phyloP scores from a whole-genome alignment of 768 basidiomycete species.

The Trametes elegans region DNA sequence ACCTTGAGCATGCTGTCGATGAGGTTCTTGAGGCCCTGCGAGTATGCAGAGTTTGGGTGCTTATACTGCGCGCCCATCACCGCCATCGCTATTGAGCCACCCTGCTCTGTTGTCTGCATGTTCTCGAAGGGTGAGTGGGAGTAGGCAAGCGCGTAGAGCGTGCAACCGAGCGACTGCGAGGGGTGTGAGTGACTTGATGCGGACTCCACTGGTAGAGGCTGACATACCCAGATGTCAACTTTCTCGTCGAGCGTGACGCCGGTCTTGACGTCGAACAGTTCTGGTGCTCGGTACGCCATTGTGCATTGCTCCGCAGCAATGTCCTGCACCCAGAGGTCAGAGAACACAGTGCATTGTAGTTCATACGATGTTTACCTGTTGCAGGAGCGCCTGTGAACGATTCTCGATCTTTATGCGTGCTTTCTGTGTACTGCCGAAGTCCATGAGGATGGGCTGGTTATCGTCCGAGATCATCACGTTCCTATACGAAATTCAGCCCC shows the following conservation, averaged over 20 bases:
- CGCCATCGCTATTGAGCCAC: slow-evolving; percentile 97
- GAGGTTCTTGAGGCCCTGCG: slow-evolving; percentile 75
- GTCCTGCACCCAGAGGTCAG: slow-evolving; percentile 46
- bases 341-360: too few relatives aligned
- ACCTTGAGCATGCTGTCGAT: slow-evolving; percentile 85
- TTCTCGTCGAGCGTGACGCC: slow-evolving; percentile 86
- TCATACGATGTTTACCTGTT: slow-evolving; percentile 57
- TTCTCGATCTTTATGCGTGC: slow-evolving; percentile 82
- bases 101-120: slow-evolving; percentile 86
- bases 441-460: slow-evolving; percentile 92
- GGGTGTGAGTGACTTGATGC: not conserved
- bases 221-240: slow-evolving; percentile 91
- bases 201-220: too few relatives aligned
- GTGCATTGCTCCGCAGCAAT: slow-evolving; percentile 97
- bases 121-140: slow-evolving; percentile 97
- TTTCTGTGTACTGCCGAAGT: slow-evolving; percentile 90
- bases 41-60: slow-evolving; percentile 85
- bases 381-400: slow-evolving; percentile 81
- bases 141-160: slow-evolving; percentile 92
- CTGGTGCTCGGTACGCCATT: slow-evolving; percentile 98
- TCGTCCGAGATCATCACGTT: slow-evolving; percentile 98
- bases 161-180: slow-evolving; percentile 87
- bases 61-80: slow-evolving; percentile 92
- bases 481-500: slow-evolving; percentile 37
- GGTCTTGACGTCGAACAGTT: slow-evolving; percentile 96